Base-by-base conservation (phyloP, 139 green algal species). In the Mychonastes homosphaera region DNA sequence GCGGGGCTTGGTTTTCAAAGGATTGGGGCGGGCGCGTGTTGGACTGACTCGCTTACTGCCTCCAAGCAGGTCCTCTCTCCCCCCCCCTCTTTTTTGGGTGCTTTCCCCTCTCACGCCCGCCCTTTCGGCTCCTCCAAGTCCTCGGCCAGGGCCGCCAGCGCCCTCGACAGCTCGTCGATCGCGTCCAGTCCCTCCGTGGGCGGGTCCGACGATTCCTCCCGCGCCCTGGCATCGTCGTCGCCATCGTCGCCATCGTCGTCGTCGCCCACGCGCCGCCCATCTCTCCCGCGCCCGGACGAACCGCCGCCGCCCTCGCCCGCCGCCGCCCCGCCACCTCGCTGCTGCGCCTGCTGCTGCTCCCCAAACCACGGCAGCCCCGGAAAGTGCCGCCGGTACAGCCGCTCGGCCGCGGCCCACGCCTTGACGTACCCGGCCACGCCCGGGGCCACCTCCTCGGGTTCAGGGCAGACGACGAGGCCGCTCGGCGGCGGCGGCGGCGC, bases 121-220 rank as follows among this genome's bases (percentile, higher is more conserved):
- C 24, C 41, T 13, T 18, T 5, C 41, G 8, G 19, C 8, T 15
- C 41, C 9, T 18, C 19, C 41, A 48, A n/a, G 19, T 18, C 7
- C 41, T 28, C 24, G 19, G 19, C 41, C 33, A 64, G 44, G 44
- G 55, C 57, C 44, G 38, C 7, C 32, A 64, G 44, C 10, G 57
- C 57, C 24, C 40, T 32, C 24, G 50, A 53, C 41, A 67, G 41
- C 51, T 67, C 61, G 47, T 67, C 51, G 48, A 67, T 61, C 7
- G 61, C 61, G 36, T 61, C 61, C n/a, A n/a, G n/a, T 18, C 30
- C 3, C 23, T 48, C 41, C 23, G 7, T 6, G 10, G 7, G 19
- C 19, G 6, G 19, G 41, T 48, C 41, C 10, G 53, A 50, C 23
- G 40, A 40, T 21, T 39, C 58, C 38, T 65, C 46, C 46, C 47